phyloP scores from a whole-genome alignment of 768 basidiomycete species.

The Pilatotrama ljubarskyi region DNA sequence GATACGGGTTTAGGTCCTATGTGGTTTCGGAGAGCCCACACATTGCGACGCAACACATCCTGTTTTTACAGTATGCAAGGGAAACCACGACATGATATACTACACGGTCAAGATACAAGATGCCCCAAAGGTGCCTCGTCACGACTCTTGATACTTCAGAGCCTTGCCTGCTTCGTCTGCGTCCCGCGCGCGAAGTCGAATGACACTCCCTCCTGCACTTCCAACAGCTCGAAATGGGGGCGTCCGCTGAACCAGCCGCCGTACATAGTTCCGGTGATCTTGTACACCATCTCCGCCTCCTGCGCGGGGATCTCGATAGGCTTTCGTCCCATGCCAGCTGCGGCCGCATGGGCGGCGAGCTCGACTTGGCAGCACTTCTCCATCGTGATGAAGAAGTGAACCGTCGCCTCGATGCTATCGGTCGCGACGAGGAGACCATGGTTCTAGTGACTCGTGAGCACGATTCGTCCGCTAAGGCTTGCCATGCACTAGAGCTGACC shows the following conservation, averaged over 20 bases:
- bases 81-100: no score
- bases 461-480: neutral
- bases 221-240: constrained; percentile 40
- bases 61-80: no score
- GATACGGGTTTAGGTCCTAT: no score
- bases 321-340: constrained; percentile 21
- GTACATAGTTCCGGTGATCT: constrained; percentile 9
- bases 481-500: neutral
- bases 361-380: constrained; percentile 36
- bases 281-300: constrained; percentile 28
- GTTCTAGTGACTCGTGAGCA: constrained; percentile 19
- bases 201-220: constrained; percentile 35
- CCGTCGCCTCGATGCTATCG: constrained; percentile 27
- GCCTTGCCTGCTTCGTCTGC: no score
- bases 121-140: no score
- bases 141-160: no score
- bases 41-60: no score
- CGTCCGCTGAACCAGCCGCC: constrained; percentile 42
- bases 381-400: constrained; percentile 27
- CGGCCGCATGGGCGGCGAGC: constrained; percentile 33
- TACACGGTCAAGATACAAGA: no score
- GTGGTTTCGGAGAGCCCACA: no score
- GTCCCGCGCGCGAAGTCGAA: constrained; percentile 7
- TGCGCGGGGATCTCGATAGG: constrained; percentile 28
- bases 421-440: constrained; percentile 31